phyloP scores from a whole-genome alignment of 1,284 basidiomycete species.

The Cutaneotrichosporon mucoides region DNA sequence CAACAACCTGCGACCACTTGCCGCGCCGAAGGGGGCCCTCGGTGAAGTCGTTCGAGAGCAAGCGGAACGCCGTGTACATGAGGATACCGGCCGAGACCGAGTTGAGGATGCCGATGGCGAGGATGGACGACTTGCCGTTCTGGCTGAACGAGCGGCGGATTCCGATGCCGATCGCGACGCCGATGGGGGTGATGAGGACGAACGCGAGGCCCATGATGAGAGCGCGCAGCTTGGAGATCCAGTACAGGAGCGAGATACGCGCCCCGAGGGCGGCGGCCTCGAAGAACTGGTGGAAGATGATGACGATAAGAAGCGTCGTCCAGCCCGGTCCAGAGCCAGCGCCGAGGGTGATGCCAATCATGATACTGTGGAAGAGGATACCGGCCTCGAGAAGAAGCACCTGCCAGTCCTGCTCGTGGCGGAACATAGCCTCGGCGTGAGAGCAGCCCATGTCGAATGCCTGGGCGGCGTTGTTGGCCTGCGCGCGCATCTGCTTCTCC shows the following conservation, averaged over 20 bases:
- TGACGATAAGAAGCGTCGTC: slow-evolving; percentile 27
- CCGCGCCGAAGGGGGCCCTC: slow-evolving; percentile 27
- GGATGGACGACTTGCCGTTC: slow-evolving; percentile 32
- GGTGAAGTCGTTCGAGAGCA: slow-evolving; percentile 30
- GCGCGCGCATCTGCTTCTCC: neutral
- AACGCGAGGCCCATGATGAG: slow-evolving; percentile 27
- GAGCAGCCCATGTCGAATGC: neutral
- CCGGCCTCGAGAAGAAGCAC: slow-evolving; percentile 46
- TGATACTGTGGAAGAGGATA: slow-evolving; percentile 46
- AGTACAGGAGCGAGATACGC: slow-evolving; percentile 28
- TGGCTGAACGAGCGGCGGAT: slow-evolving; percentile 34
- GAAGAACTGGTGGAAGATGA: slow-evolving; percentile 34
- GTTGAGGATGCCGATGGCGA: slow-evolving; percentile 40
- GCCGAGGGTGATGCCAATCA: slow-evolving; percentile 30
- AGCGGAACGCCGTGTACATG: slow-evolving; percentile 36
- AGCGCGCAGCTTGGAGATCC: slow-evolving; percentile 17
- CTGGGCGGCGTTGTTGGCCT: neutral
- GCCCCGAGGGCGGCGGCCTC: slow-evolving; percentile 25
- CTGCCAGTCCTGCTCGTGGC: slow-evolving; percentile 17
- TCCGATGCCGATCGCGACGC: slow-evolving; percentile 37
- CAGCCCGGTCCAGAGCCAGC: slow-evolving; percentile 25
- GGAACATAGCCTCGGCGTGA: slow-evolving; percentile 13
- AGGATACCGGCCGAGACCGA: slow-evolving; percentile 24
- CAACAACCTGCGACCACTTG: slow-evolving; percentile 17
- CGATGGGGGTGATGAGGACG: slow-evolving; percentile 30